A percentile compares a stretch with the other conserved stretches of the same genome.
Conservation (phyloP, 2,329 filamentous ascomycete species). For the Epichloe gansuensis region DNA sequence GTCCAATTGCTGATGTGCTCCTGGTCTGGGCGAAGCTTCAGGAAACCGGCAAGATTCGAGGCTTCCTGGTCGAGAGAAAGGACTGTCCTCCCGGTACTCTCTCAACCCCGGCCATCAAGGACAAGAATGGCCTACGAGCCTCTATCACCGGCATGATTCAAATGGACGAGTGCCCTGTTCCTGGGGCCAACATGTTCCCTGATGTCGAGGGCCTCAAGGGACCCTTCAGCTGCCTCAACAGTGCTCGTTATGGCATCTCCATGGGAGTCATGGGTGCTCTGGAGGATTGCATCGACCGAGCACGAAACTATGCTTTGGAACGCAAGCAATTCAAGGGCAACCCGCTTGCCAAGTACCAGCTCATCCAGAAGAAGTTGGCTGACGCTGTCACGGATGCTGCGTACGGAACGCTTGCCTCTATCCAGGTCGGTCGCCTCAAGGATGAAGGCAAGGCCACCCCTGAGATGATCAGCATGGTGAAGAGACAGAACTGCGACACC, state of each 20-base stretch:
- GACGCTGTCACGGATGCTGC: slow-evolving; percentile 86
- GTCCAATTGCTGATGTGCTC: slow-evolving; percentile 73
- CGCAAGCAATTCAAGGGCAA: slow-evolving; percentile 94
- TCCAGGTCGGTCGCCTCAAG: slow-evolving; percentile 87
- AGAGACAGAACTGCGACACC: slow-evolving; percentile 92
- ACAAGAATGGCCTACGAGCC: slow-evolving; percentile 89
- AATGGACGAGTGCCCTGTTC: slow-evolving; percentile 79
- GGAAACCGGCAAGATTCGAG: slow-evolving; percentile 84
- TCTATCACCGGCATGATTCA: slow-evolving; percentile 98
- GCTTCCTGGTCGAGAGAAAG: slow-evolving; percentile 78
- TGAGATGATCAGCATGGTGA: slow-evolving; percentile 96
- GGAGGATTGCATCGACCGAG: slow-evolving; percentile 76
- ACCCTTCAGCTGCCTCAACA: slow-evolving; percentile 90
- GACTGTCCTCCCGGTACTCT: slow-evolving; percentile 79
- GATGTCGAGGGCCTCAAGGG: slow-evolving; percentile 75
- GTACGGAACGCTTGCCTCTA: slow-evolving; percentile 78
- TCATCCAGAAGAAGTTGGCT: slow-evolving; percentile 94
- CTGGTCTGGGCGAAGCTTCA: slow-evolving; percentile 90
- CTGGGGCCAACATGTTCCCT: slow-evolving; percentile 87
- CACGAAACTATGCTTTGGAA: slow-evolving; percentile 80
- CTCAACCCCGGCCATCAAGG: slow-evolving; percentile 82
- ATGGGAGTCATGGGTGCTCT: slow-evolving; percentile 89
- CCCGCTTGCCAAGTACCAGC: slow-evolving; percentile 88
- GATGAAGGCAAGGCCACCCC: slow-evolving; percentile 78
- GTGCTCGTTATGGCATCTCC: slow-evolving; percentile 83